A percentile compares a stretch with the other conserved stretches of the same genome.
Conservation (phyloP, 2,329 filamentous ascomycete species). For the Aspergillus quadrilineatus region DNA sequence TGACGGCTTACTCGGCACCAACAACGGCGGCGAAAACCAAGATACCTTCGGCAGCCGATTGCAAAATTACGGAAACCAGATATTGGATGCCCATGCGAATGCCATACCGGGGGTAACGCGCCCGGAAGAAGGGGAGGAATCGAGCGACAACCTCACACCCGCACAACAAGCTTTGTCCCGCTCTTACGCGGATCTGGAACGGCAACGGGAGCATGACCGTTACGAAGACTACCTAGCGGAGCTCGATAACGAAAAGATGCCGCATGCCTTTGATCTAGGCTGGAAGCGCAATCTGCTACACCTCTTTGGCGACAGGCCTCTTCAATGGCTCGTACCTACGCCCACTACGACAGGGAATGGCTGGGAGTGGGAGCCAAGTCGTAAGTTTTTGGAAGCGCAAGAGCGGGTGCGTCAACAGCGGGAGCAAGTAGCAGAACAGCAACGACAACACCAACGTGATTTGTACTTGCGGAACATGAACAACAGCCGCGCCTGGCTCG, state of each 20-base stretch:
- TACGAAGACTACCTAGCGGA: conserved; percentile 86
- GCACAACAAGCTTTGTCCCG: conserved; percentile 48
- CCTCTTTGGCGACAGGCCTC: conserved; percentile 72
- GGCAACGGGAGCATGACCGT: conserved; percentile 62
- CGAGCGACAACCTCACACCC: conserved; percentile 36
- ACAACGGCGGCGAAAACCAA: conserved; percentile 30
- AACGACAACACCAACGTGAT: conserved; percentile 36
- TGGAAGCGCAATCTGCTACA: conserved; percentile 75
- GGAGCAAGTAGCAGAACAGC: conserved; percentile 30
- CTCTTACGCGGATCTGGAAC: conserved; percentile 59
- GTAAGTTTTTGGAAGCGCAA: conserved; percentile 69
- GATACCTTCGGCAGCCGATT: conserved; percentile 43
- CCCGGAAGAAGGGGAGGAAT: conserved; percentile 74
- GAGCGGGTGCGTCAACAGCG: conserved; percentile 31
- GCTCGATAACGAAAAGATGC: conserved; percentile 80
- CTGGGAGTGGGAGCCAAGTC: conserved; percentile 88
- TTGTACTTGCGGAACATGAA: conserved; percentile 37
- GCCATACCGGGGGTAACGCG: conserved; percentile 75
- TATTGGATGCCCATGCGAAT: conserved; percentile 80
- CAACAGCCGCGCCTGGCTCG: conserved; percentile 31
- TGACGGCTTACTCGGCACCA: conserved; percentile 47
- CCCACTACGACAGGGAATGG: conserved; percentile 87
- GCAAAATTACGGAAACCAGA: conserved; percentile 67
- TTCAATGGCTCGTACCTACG: conserved; percentile 77
- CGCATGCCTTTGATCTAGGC: conserved; percentile 91